Conservation (phyloP, 176 grass and related monocot genomes). For the Bromus sterilis region DNA sequence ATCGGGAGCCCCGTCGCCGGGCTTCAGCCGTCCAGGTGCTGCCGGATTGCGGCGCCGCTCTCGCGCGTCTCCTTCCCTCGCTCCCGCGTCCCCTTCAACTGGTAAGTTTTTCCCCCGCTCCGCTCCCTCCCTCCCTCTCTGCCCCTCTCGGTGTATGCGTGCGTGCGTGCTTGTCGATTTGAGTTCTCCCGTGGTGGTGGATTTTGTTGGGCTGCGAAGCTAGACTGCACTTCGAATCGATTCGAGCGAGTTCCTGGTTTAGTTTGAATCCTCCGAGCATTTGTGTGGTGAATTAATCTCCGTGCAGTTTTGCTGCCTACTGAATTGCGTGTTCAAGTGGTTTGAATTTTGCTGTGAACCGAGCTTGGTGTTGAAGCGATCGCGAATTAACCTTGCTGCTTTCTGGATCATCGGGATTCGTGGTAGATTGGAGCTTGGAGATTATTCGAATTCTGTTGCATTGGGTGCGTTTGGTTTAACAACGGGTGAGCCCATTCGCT, state of each 20-base stretch:
- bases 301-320: neutral
- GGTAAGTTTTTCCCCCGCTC: slow-evolving; percentile 22
- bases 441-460: slow-evolving; percentile 14
- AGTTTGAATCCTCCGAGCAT: neutral
- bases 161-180: neutral
- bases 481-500: neutral
- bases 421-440: neutral
- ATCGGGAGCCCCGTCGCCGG: slow-evolving; percentile 25
- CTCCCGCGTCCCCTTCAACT: slow-evolving; percentile 49
- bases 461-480: neutral
- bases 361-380: slow-evolving; percentile 11
- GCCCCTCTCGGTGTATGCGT: neutral
- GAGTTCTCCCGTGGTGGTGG: neutral
- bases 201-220: neutral
- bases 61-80: slow-evolving; percentile 27
- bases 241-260: neutral
- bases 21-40: slow-evolving; percentile 23
- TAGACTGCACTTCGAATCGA: neutral
- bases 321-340: neutral
- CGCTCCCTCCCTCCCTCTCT: neutral
- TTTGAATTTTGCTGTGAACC: neutral
- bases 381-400: neutral
- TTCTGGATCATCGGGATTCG: neutral
- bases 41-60: neutral
- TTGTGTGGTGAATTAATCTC: neutral